Conservation (phyloP, 2,329 filamentous ascomycete genomes). For the Capronia americana region DNA sequence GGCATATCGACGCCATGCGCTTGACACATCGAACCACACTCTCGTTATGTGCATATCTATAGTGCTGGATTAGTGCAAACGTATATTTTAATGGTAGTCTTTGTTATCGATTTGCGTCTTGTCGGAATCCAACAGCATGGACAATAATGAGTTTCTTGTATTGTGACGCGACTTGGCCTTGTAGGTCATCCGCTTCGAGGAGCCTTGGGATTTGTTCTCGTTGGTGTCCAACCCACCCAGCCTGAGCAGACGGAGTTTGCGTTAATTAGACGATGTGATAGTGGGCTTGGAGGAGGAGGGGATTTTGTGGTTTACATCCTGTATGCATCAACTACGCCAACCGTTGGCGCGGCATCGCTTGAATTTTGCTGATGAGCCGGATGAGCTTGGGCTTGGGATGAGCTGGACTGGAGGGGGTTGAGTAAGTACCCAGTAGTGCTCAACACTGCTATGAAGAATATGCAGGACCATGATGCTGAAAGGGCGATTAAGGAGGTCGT, state of each 20-base stretch:
- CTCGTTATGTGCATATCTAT: background rate
- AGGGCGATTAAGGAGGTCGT: too few relatives aligned
- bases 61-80: background rate
- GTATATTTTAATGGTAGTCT: background rate
- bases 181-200: background rate
- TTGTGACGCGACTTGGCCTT: background rate
- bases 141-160: background rate
- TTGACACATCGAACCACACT: background rate
- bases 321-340: background rate
- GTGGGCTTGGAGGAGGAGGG: too few relatives aligned
- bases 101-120: too few relatives aligned
- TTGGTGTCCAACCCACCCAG: background rate
- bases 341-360: background rate
- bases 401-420: background rate
- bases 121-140: background rate
- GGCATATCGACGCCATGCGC: background rate
- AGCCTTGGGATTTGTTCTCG: background rate
- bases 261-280: background rate
- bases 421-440: background rate
- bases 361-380: background rate
- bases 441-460: background rate
- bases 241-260: background rate
- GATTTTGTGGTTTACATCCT: background rate
- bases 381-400: too few relatives aligned
- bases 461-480: background rate